A percentile compares a stretch with the other conserved stretches of the same genome.
phyloP scores from a whole-genome alignment of 345 rosid genomes.

The Rhodamnia rubescens region DNA sequence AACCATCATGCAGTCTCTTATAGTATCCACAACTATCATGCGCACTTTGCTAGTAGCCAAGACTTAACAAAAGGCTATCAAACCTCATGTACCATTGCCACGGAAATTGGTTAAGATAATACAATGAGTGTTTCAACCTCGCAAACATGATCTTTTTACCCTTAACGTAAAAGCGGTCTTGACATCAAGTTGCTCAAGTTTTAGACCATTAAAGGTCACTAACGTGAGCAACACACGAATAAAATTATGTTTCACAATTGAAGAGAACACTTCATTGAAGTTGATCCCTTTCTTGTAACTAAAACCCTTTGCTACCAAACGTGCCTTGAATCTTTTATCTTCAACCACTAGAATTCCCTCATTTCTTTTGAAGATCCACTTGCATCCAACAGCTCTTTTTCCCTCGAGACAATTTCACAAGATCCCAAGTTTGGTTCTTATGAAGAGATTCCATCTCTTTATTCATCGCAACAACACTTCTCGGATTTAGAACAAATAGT shows the following conservation, averaged over 20 bases:
- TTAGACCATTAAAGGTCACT: too few relatives aligned
- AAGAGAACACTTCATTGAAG: not conserved
- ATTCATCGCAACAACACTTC: not conserved
- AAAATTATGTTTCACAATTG: not conserved
- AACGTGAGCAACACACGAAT: not conserved
- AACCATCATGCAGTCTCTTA: not conserved
- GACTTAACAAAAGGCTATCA: not conserved
- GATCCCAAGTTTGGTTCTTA: not conserved
- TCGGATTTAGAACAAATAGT: too few relatives aligned
- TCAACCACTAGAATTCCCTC: not conserved
- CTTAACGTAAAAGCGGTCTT: not conserved
- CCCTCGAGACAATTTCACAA: not conserved
- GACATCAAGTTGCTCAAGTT: too few relatives aligned
- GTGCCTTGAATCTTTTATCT: not conserved
- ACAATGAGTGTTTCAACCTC: not conserved
- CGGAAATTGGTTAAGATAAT: not conserved
- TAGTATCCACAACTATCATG: not conserved
- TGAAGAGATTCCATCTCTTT: not conserved
- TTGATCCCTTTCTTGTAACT: not conserved
- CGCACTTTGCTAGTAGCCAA: not conserved
- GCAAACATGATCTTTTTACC: not conserved
- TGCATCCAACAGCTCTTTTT: not conserved
- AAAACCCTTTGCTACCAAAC: not conserved
- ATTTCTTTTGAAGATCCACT: not conserved
- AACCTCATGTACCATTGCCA: not conserved